Evolutionary conservation across 129 eudicot genomes (phyloP).

Genomic region (Dittrichia graveolens): DNA sequence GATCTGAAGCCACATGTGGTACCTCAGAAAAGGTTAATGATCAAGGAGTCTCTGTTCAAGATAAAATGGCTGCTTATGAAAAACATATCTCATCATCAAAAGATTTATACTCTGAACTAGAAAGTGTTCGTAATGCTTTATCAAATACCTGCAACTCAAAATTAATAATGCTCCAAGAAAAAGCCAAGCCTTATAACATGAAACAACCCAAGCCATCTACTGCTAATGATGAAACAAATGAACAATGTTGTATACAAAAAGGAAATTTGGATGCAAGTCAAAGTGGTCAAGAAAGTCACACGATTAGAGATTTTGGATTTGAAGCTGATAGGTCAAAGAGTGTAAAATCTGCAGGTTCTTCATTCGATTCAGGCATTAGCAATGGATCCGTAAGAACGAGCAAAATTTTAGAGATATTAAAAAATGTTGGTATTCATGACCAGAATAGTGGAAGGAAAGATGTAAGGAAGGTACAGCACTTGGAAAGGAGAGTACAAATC

Average conservation of each 20-base stretch:
- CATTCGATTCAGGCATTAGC: conserved; percentile 48
- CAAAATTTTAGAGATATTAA: conserved; percentile 27
- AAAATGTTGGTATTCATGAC: conserved; percentile 31
- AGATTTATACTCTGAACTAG: conserved; percentile 54
- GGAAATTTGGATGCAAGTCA: conserved; percentile 12
- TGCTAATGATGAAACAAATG: conserved; percentile 32
- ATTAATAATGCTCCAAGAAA: conserved; percentile 38
- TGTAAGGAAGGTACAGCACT: conserved; percentile 48
- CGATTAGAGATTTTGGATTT: conserved; percentile 11
- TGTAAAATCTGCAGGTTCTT: conserved; percentile 58
- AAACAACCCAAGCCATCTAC: conserved; percentile 33
- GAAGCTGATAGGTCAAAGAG: conserved; percentile 41
- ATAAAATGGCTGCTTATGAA: conserved; percentile 33
- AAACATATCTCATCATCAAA: conserved; percentile 50
- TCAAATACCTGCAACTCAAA: conserved; percentile 33
- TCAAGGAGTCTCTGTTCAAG: conserved; percentile 21
- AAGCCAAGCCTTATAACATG: conserved; percentile 18
- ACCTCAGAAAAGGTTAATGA: conserved; percentile 30
- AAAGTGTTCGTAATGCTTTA: conserved; percentile 35
- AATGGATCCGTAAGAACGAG: conserved; percentile 46
- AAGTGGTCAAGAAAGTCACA: conserved; percentile 21
- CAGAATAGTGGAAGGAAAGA: conserved; percentile 34
- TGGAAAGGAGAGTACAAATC: conserved; percentile 60
- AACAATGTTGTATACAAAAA: conserved; percentile 8
- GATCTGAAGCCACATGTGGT: conserved; percentile 37